Percentiles rank a stretch among this genome's conserved stretches.
phyloP scores from a whole-genome alignment of 2,329 filamentous ascomycete species.

The Alternaria sp. region DNA sequence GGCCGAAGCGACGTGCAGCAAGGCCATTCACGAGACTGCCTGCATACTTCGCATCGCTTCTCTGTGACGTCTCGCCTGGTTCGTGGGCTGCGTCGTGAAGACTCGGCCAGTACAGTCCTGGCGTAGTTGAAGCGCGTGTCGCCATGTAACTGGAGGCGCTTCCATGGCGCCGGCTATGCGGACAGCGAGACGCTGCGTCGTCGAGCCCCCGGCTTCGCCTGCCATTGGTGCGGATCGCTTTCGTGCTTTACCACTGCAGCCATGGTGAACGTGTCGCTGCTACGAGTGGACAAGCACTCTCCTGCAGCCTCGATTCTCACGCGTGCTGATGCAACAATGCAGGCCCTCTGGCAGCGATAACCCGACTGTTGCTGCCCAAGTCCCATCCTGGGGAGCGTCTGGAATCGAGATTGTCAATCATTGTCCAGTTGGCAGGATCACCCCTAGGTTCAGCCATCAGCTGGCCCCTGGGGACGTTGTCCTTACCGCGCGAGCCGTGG shows the following conservation, averaged over 20 bases:
- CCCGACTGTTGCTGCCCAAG: constrained; percentile 38
- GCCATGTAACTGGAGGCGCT: constrained; percentile 41
- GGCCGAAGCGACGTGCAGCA: constrained; percentile 27
- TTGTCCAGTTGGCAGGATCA: constrained; percentile 20
- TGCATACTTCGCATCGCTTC: constrained; percentile 37
- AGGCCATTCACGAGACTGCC: constrained; percentile 39
- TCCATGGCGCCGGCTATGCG: constrained; percentile 41
- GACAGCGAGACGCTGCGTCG: constrained; percentile 45
- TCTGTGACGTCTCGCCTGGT: constrained; percentile 43
- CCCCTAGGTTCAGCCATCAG: constrained; percentile 7
- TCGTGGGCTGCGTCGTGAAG: constrained; percentile 32
- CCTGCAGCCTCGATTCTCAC: constrained; percentile 29
- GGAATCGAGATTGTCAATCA: constrained; percentile 4
- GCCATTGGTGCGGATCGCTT: constrained; percentile 16
- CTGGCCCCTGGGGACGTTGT: constrained; percentile 10
- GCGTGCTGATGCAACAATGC: constrained; percentile 39
- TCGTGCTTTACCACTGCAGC: constrained; percentile 32
- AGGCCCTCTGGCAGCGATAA: constrained; percentile 31
- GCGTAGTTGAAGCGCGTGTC: constrained; percentile 40
- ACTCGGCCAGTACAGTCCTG: constrained; percentile 34
- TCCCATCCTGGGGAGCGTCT: neutral
- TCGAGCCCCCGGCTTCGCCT: neutral
- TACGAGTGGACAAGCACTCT: constrained; percentile 37
- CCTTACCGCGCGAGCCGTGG: constrained; percentile 16
- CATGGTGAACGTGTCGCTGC: constrained; percentile 42